Percentiles rank a stretch among this genome's conserved stretches.
phyloP scores from a whole-genome alignment of 208 protist genomes.

The Acanthamoeba culbertsoni region DNA sequence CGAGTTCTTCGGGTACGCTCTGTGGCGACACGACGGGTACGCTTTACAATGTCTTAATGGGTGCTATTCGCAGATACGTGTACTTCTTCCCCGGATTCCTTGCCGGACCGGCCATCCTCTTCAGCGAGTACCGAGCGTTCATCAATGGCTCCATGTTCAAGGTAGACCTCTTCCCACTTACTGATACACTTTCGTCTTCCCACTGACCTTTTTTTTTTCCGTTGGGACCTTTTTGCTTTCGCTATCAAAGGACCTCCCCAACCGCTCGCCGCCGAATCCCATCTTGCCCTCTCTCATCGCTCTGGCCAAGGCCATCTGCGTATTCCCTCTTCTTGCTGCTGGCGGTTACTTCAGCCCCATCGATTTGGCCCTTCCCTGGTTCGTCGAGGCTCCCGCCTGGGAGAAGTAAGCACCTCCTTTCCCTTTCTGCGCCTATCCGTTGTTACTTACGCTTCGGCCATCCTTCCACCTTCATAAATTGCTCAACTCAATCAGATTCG shows the following conservation, averaged over 20 bases:
- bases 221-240: not conserved
- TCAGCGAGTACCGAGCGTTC: constrained; percentile 75
- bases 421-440: not conserved
- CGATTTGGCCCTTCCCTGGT: not conserved
- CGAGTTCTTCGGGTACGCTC: constrained; percentile 73
- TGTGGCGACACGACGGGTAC: no score
- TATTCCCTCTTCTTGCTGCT: not conserved
- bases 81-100: constrained; percentile 78
- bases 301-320: not conserved
- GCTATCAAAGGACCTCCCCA: not conserved
- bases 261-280: not conserved
- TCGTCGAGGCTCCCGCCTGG: not conserved
- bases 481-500: not conserved
- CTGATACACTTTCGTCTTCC: not conserved
- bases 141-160: constrained; percentile 60
- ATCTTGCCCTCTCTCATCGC: not conserved
- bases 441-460: not conserved
- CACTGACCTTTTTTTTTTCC: not conserved
- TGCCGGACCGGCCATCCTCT: constrained; percentile 76
- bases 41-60: no score
- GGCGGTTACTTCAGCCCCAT: not conserved
- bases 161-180: not conserved
- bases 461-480: not conserved
- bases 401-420: not conserved
- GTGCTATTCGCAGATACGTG: not conserved